Conservation (phyloP, 108 stramenopile genomes). For the Cyclostephanos tholiformis region DNA sequence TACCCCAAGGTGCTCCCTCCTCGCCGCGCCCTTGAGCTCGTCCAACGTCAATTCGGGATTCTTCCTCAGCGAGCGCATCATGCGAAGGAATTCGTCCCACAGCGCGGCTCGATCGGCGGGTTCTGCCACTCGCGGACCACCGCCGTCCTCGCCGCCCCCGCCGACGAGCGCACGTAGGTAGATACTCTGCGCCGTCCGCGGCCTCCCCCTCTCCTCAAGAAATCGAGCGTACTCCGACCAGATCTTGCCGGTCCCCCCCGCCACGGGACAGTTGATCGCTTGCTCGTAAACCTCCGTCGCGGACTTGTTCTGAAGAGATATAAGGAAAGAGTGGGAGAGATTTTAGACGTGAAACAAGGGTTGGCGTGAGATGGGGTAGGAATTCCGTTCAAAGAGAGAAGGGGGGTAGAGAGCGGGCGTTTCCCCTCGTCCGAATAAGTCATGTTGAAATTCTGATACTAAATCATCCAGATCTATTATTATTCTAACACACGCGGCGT, state of each 20-base stretch:
- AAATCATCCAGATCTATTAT: constrained; percentile 27
- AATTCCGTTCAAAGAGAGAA: not conserved
- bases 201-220: constrained; percentile 71
- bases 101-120: constrained; percentile 67
- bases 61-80: constrained; percentile 62
- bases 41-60: constrained; percentile 71
- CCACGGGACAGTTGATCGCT: constrained; percentile 74
- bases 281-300: constrained; percentile 86
- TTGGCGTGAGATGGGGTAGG: not conserved
- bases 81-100: constrained; percentile 84
- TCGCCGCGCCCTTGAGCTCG: constrained; percentile 65
- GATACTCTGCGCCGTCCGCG: constrained; percentile 72
- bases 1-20: constrained; percentile 57
- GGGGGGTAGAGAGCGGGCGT: not conserved
- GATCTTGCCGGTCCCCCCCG: constrained; percentile 60
- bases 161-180: constrained; percentile 78
- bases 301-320: constrained; percentile 62
- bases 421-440: not conserved
- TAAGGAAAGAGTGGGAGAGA: not conserved
- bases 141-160: constrained; percentile 27
- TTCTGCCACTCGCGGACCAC: constrained; percentile 50
- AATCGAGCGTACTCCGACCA: constrained; percentile 84
- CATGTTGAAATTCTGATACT: not conserved
- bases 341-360: constrained; percentile 7
- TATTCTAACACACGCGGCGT: constrained; percentile 10